A percentile compares a stretch with the other conserved stretches of the same genome.
Conservation (phyloP, 176 grass and related monocot genomes). For the Juncus effusus region DNA sequence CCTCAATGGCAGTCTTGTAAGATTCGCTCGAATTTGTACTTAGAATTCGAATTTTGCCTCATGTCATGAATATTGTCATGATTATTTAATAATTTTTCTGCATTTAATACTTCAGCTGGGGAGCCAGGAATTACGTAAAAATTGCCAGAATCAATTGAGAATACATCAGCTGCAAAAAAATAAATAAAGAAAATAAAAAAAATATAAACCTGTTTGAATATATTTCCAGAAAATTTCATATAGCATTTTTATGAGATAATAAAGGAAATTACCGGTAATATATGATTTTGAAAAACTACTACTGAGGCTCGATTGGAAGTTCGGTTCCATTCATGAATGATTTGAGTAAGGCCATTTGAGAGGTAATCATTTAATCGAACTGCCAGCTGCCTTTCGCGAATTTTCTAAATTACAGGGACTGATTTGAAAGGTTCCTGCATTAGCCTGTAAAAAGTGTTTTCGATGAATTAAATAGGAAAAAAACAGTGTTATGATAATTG, state of each 20-base stretch:
- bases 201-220: not conserved
- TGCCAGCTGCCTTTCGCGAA: slow-evolving; percentile 71
- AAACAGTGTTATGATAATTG: slow-evolving; percentile 24
- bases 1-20: slow-evolving; percentile 60
- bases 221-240: not conserved
- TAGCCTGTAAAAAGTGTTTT: slow-evolving; percentile 47
- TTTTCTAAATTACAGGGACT: slow-evolving; percentile 91
- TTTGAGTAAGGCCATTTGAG: slow-evolving; percentile 56
- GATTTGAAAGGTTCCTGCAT: slow-evolving; percentile 98
- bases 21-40: slow-evolving; percentile 49
- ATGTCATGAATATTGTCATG: slow-evolving; percentile 31
- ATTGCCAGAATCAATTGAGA: slow-evolving; percentile 93
- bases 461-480: not conserved
- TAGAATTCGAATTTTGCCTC: slow-evolving; percentile 65
- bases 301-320: slow-evolving; percentile 69
- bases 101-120: slow-evolving; percentile 58
- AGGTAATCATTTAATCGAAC: slow-evolving; percentile 49
- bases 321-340: slow-evolving; percentile 80
- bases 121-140: slow-evolving; percentile 87
- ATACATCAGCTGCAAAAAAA: slow-evolving; percentile 79
- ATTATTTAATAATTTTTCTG: slow-evolving; percentile 30
- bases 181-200: slow-evolving; percentile 1
- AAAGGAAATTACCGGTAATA: slow-evolving; percentile 62
- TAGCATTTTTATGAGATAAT: slow-evolving; percentile 1
- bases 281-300: slow-evolving; percentile 79